Evolutionary conservation across 345 rosid genomes (phyloP), one percentile per base, ranked within the genome.

Genomic region (Lagerstroemia speciosa): DNA sequence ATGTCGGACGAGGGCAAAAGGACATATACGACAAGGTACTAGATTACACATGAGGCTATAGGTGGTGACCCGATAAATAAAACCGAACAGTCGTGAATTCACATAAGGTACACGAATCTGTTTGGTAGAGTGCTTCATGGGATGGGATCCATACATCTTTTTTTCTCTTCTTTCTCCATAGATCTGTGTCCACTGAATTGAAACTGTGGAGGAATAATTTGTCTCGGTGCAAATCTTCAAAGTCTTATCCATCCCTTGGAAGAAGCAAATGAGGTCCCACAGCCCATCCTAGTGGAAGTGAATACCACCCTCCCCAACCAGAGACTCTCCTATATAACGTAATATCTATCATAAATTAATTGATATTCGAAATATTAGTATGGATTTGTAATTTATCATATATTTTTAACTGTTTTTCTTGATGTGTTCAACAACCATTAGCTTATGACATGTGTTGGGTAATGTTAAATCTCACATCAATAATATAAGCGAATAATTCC

Each of bases 271-370:
- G 30, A 4, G 67, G 32, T 2, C 50, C 50, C 67, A 65, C 50
- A 24, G 19, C 67, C 67, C 67, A 65, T 64, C 67, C 67, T 36
- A 64, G 67, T 64, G 67, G 45, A 15, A 37, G 26, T 15, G 65
- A 62, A 62, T 24, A 20, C 40, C 27, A 40, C 67, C 6, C 29
- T 37, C 24, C 37, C 32, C 20, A 0, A 33, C 11, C n/a, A n/a
- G n/a, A n/a, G n/a, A n/a, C n/a, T n/a, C n/a, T n/a, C n/a, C n/a
- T n/a, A n/a, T n/a, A n/a, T n/a, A n/a, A n/a, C n/a, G n/a, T n/a
- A n/a, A n/a, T n/a, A n/a, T n/a, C n/a, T n/a, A n/a, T n/a, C n/a
- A n/a, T n/a, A n/a, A n/a, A n/a, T n/a, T n/a, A n/a, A n/a, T n/a
- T n/a, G n/a, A n/a, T n/a, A n/a, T n/a, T n/a, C n/a, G n/a, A n/a